A percentile compares a stretch with the other conserved stretches of the same genome.
Evolutionary conservation across 306 rosid species (phyloP).

Genomic region (Bauhinia variegata): DNA sequence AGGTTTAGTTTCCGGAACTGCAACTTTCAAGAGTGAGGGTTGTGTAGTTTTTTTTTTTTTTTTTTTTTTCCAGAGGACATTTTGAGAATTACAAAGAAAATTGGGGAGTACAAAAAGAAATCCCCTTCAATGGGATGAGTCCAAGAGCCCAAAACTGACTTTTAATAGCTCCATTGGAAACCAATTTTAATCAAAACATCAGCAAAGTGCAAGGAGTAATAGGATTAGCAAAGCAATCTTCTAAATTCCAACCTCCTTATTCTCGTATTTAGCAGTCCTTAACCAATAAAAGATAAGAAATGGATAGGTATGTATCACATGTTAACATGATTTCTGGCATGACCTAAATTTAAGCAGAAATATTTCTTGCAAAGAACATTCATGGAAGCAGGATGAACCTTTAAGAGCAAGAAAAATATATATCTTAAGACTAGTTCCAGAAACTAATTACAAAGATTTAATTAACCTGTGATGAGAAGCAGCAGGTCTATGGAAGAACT

Average conservation of each 20-base stretch:
- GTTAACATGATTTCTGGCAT: neutral
- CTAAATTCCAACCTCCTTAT: neutral
- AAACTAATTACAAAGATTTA: too few relatives aligned
- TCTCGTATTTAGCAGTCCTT: neutral
- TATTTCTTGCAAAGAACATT: neutral
- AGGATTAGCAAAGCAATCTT: neutral
- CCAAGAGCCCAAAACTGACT: neutral
- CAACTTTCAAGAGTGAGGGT: too few relatives aligned
- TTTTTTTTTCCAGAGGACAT: too few relatives aligned
- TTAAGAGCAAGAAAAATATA: constrained; percentile 2
- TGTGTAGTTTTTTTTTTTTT: too few relatives aligned
- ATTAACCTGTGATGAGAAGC: too few relatives aligned
- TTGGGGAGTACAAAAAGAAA: too few relatives aligned
- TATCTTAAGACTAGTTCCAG: neutral
- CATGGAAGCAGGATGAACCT: too few relatives aligned
- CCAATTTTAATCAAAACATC: neutral
- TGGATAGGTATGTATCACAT: neutral
- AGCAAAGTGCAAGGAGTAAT: constrained; percentile 1
- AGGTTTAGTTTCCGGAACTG: too few relatives aligned
- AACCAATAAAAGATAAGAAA: neutral
- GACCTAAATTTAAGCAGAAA: neutral
- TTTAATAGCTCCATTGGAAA: neutral
- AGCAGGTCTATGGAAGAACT: neutral
- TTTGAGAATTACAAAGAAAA: too few relatives aligned
- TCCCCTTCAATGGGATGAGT: too few relatives aligned